Conservation (phyloP, 2,329 filamentous ascomycete species). For the Colletotrichum nymphaeae region DNA sequence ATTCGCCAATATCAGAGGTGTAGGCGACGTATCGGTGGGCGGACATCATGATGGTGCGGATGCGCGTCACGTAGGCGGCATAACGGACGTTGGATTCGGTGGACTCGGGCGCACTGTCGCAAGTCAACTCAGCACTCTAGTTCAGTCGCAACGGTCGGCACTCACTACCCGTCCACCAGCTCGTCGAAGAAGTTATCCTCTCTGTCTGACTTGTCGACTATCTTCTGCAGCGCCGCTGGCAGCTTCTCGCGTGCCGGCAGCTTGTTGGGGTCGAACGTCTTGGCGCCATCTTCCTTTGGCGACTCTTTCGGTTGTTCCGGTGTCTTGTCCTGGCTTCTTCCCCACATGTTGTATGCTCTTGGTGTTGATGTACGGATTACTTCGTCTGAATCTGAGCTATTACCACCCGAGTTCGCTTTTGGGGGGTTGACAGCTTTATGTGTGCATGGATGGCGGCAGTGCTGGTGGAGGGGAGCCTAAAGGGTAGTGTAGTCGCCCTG, state of each 20-base stretch:
- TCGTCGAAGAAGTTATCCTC: constrained; percentile 83
- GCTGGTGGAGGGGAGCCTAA: not conserved
- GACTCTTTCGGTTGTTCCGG: constrained; percentile 42
- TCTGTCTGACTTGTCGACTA: constrained; percentile 67
- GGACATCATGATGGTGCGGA: constrained; percentile 87
- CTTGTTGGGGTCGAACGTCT: constrained; percentile 56
- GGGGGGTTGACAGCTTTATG: constrained; percentile 12
- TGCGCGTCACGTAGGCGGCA: constrained; percentile 87
- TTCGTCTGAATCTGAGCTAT: constrained; percentile 23
- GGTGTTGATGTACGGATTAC: constrained; percentile 8
- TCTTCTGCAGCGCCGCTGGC: constrained; percentile 65
- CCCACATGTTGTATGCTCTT: constrained; percentile 48
- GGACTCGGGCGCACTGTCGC: constrained; percentile 74
- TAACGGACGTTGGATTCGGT: constrained; percentile 90
- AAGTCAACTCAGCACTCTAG: constrained; percentile 34
- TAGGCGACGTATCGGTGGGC: constrained; percentile 98
- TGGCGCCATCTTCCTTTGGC: constrained; percentile 39
- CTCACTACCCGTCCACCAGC: constrained; percentile 82
- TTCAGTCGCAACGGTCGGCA: constrained; percentile 39
- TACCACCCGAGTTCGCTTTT: not conserved
- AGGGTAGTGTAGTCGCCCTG: not conserved
- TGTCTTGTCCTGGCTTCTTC: constrained; percentile 49
- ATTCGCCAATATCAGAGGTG: constrained; percentile 95
- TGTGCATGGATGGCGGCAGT: constrained; percentile 20
- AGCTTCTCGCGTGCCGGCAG: constrained; percentile 63